Evolutionary conservation across 108 stramenopile genomes (phyloP), one percentile per base, ranked within the genome.

Genomic region (Nannochloropsis gaditana): DNA sequence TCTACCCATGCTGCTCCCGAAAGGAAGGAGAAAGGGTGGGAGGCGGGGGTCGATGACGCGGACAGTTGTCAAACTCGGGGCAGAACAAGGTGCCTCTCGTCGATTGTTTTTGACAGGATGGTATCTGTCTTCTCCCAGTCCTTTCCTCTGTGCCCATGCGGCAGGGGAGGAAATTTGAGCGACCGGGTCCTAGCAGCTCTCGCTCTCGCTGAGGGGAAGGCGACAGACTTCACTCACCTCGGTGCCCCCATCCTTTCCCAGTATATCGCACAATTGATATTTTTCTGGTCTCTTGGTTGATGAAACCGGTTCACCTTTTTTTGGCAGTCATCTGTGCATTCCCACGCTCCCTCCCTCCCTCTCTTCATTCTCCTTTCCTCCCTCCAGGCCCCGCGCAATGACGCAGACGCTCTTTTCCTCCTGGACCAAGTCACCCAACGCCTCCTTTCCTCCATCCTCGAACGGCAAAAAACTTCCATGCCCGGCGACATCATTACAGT

Each of bases 41-140:
- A 10, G 47, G 47, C 47, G 15, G 10, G 47, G 10, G 47, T 50
- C 47, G 47, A 50, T 50, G 47, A 50, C 47, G 47, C 15, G 47
- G 47, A 50, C 15, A 50, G 47, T 50, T 50, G 47, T 50, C 47
- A 50, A 50, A 50, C 47, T 50, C 47, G 47, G 47, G 47, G 47
- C 10, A 50, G 47, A 50, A 1, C 47, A 50, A 50, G 31, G 31
- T 31, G 31, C 31, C 1, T 31, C 31, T 31, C 31, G 31, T 31
- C 31, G 31, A 31, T 1, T 1, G 31, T 31, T 31, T 31, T 31
- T 0, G 31, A 31, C 15, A 10, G 47, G 15, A 50, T 15, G 47
- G 0, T 15, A 10, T 15, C 15, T 1, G 47, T 50, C 11, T 15
- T 15, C 1, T 50, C 47, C 47, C 47, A 11, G 11, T 15, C 47